phyloP scores from a whole-genome alignment of 805 yeast species.

The Metschnikowia cerradonensis region DNA sequence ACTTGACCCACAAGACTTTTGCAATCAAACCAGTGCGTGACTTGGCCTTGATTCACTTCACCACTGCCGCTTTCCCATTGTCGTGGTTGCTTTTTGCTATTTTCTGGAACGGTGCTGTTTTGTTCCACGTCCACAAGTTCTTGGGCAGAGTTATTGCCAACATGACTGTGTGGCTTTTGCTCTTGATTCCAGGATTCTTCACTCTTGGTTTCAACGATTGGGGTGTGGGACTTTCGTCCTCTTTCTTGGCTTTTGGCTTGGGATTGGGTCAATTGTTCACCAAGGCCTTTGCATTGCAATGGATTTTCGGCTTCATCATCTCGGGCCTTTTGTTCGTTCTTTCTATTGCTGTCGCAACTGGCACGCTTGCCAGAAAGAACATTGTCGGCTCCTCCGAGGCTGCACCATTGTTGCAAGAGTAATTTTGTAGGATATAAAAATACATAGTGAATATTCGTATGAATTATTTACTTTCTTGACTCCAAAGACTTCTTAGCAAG shows the following conservation, averaged over 20 bases:
- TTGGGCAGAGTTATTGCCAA: conserved; percentile 68
- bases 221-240: conserved; percentile 58
- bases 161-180: conserved; percentile 72
- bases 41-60: conserved; percentile 59
- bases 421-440: neutral
- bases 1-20: conserved; percentile 59
- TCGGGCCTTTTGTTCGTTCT: conserved; percentile 52
- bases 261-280: conserved; percentile 68
- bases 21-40: conserved; percentile 46
- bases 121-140: conserved; percentile 58
- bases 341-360: conserved; percentile 45
- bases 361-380: conserved; percentile 20
- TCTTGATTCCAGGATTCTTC: conserved; percentile 58
- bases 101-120: conserved; percentile 83
- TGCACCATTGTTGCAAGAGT: conserved; percentile 19
- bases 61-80: conserved; percentile 66
- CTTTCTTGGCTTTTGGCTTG: conserved; percentile 58
- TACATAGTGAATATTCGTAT: neutral
- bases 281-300: conserved; percentile 72
- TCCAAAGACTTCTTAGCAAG: conserved; percentile 52
- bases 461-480: neutral
- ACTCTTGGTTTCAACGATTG: conserved; percentile 64
- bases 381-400: conserved; percentile 9
- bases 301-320: conserved; percentile 77
- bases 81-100: conserved; percentile 70